These are phyloP conservation scores for Thymus mandschuricus DNA, from an alignment of 257 asterid species.

Conservation along the genomic window DNA sequence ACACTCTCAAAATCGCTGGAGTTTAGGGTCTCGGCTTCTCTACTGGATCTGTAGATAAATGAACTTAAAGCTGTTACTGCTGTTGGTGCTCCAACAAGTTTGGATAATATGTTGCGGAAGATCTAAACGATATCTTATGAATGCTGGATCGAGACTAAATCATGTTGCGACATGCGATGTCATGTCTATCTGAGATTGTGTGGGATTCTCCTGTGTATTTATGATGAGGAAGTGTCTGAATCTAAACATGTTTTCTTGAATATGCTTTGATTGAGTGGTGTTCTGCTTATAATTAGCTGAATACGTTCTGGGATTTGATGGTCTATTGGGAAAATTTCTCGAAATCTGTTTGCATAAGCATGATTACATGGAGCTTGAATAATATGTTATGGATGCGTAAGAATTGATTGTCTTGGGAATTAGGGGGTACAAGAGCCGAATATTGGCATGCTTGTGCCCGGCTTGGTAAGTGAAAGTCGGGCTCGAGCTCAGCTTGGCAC, in stretches of 20 bases:
- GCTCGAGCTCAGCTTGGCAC: too few species aligned
- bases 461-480: too few species aligned
- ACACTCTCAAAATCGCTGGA: constrained; percentile 17
- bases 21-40: constrained; percentile 35
- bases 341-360: too few species aligned
- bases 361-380: too few species aligned
- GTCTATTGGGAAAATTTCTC: too few species aligned
- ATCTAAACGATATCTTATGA: constrained; percentile 32
- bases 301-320: constrained; percentile 3
- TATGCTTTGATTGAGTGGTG: background rate
- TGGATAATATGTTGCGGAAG: constrained; percentile 32
- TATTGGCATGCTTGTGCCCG: too few species aligned
- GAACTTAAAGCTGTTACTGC: constrained; percentile 30
- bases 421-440: too few species aligned
- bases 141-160: constrained; percentile 29
- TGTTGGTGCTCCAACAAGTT: constrained; percentile 27
- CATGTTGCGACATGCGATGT: constrained; percentile 34
- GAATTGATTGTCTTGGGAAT: too few species aligned
- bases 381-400: too few species aligned
- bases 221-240: constrained; percentile 30
- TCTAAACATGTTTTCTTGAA: background rate
- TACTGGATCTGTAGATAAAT: constrained; percentile 43
- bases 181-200: constrained; percentile 38
- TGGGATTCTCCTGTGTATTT: constrained; percentile 36
- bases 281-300: constrained; percentile 1